Evolutionary conservation across 352 stramenopile genomes (phyloP).

Genomic region (Saprolegnia parasitica): DNA sequence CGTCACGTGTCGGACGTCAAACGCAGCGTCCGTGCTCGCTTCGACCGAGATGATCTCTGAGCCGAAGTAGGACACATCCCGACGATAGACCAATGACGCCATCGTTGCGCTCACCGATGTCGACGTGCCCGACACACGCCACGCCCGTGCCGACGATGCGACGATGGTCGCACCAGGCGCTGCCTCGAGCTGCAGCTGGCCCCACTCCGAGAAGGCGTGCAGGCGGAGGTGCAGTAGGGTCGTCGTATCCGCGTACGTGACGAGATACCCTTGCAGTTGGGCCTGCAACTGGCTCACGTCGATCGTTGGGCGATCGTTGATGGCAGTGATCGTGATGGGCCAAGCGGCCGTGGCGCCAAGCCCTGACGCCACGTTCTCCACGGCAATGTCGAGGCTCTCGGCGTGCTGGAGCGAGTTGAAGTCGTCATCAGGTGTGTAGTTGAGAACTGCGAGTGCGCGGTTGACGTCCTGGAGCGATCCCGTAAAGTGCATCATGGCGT

Average conservation of each 20-base stretch:
- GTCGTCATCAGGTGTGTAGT: constrained; percentile 60
- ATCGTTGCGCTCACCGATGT: background rate
- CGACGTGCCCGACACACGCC: background rate
- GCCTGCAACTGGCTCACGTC: background rate
- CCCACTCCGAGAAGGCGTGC: constrained; percentile 44
- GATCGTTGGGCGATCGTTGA: constrained; percentile 17
- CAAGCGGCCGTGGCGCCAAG: background rate
- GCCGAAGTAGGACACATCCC: background rate
- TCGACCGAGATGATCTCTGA: background rate
- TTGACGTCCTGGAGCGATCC: constrained; percentile 57
- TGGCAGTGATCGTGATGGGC: constrained; percentile 8
- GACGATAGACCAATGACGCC: background rate
- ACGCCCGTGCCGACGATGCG: constrained; percentile 14
- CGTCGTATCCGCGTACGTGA: background rate
- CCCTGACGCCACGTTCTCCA: constrained; percentile 10
- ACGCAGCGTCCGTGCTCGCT: background rate
- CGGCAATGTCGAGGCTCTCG: constrained; percentile 43
- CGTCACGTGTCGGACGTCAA: background rate
- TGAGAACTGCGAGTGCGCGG: constrained; percentile 62
- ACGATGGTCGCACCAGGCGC: constrained; percentile 31
- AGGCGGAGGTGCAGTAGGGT: constrained; percentile 42
- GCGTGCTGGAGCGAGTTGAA: constrained; percentile 66
- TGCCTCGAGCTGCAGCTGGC: constrained; percentile 41
- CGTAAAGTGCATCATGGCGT: constrained; percentile 55
- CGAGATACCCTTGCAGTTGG: constrained; percentile 17